Evolutionary conservation across 1,284 basidiomycete species (phyloP).

Genomic region (Porodaedalea pini): DNA sequence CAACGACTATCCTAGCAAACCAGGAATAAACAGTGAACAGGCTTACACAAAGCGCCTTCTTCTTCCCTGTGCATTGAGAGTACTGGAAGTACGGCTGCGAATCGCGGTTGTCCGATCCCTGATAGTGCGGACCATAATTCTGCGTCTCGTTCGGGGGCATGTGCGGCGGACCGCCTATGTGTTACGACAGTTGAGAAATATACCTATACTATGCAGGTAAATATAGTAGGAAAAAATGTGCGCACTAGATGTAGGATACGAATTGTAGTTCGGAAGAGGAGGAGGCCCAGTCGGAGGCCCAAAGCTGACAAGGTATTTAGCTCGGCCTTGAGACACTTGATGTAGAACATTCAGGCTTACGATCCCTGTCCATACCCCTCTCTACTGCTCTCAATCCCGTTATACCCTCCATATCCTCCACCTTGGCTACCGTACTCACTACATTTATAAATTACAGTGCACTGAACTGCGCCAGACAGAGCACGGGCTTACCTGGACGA

Average conservation of each 20-base stretch:
- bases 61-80: conserved; percentile 78
- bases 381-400: too few relatives aligned
- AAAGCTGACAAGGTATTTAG: neutral
- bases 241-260: conserved; percentile 18
- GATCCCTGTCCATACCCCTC: neutral
- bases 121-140: conserved; percentile 62
- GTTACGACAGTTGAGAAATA: neutral
- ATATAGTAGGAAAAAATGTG: conserved; percentile 16
- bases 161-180: conserved; percentile 39
- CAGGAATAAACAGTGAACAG: neutral
- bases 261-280: conserved; percentile 21
- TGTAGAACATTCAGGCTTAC: too few relatives aligned
- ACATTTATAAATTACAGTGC: neutral
- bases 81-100: conserved; percentile 65
- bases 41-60: conserved; percentile 75
- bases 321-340: too few relatives aligned
- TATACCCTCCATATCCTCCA: conserved; percentile 22
- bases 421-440: neutral
- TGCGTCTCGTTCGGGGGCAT: conserved; percentile 64
- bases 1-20: neutral
- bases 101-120: conserved; percentile 42
- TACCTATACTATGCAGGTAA: neutral
- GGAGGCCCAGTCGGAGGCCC: conserved; percentile 15
- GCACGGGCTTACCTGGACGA: neutral
- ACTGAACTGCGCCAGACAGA: too few relatives aligned